Evolutionary conservation across 805 yeast genomes (phyloP).

Genomic region (Kazachstania martiniae): DNA sequence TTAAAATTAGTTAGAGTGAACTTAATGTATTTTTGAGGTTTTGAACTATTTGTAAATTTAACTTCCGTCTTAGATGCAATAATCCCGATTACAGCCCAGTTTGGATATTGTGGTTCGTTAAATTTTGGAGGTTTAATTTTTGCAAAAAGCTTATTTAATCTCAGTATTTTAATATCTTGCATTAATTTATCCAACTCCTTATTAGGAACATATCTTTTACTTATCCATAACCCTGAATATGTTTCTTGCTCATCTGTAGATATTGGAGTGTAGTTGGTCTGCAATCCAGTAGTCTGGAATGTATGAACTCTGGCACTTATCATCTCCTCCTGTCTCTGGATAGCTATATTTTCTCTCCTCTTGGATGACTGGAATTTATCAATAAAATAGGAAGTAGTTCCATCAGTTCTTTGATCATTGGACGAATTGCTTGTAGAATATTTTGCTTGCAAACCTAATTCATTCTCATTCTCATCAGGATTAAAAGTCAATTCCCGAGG

Average conservation of each 20-base stretch:
- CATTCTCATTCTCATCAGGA: not conserved
- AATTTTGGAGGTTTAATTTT: slow-evolving; percentile 61
- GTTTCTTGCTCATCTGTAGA: slow-evolving; percentile 35
- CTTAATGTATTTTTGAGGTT: slow-evolving; percentile 45
- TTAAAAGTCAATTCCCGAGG: not conserved
- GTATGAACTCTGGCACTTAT: slow-evolving; percentile 31
- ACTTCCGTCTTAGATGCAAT: slow-evolving; percentile 48
- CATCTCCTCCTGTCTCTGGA: slow-evolving; percentile 17
- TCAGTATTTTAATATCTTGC: slow-evolving; percentile 40
- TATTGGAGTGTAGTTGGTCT: slow-evolving; percentile 17
- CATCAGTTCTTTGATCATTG: slow-evolving; percentile 7
- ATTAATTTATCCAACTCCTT: slow-evolving; percentile 31
- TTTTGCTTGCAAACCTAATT: slow-evolving; percentile 1
- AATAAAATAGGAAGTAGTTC: slow-evolving; percentile 26
- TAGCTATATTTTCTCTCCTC: slow-evolving; percentile 15
- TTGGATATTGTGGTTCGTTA: slow-evolving; percentile 55
- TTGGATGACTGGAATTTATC: slow-evolving; percentile 22
- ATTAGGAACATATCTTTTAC: slow-evolving; percentile 37
- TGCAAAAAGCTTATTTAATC: slow-evolving; percentile 50
- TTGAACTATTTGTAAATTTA: slow-evolving; percentile 32
- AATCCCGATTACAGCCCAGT: slow-evolving; percentile 75
- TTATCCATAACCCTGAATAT: slow-evolving; percentile 34
- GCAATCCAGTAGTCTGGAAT: slow-evolving; percentile 22
- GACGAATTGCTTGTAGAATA: too few species aligned
- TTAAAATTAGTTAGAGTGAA: slow-evolving; percentile 60